These are phyloP conservation scores for Penicillium aurantiogriseum DNA, from an alignment of 2,329 filamentous ascomycete genomes.

Conservation along the genomic window DNA sequence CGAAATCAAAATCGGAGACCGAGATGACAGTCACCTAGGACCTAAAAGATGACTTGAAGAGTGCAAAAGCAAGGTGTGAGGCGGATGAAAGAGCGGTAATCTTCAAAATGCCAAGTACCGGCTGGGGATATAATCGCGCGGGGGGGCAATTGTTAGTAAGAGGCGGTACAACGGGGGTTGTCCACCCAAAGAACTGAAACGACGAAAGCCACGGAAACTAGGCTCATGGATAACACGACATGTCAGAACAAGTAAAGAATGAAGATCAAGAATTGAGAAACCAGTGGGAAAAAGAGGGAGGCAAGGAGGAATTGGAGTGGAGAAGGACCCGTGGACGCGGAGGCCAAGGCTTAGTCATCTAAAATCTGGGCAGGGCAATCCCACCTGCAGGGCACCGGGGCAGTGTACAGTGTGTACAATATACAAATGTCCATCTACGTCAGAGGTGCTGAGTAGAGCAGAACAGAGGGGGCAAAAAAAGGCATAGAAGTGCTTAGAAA, in stretches of 20 bases:
- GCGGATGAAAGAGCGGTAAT: conserved; percentile 8
- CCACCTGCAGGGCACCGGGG: no score
- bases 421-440: neutral
- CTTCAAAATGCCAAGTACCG: conserved; percentile 14
- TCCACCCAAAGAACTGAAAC: conserved; percentile 26
- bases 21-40: neutral
- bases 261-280: conserved; percentile 1
- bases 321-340: conserved; percentile 18
- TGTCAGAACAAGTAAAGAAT: conserved; percentile 8
- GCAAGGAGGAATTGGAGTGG: conserved; percentile 20
- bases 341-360: conserved; percentile 24
- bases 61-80: conserved; percentile 12
- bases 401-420: neutral
- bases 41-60: conserved; percentile 5
- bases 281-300: conserved; percentile 12
- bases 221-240: conserved; percentile 21
- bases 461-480: no score
- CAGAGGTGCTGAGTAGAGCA: neutral
- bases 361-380: conserved; percentile 1
- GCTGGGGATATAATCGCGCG: conserved; percentile 20
- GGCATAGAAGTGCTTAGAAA: neutral
- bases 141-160: conserved; percentile 14
- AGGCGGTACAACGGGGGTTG: conserved; percentile 17
- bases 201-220: conserved; percentile 15
- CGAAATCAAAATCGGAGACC: conserved; percentile 1